phyloP scores from a whole-genome alignment of 163 green algal species.

The Chlorella variabilis region DNA sequence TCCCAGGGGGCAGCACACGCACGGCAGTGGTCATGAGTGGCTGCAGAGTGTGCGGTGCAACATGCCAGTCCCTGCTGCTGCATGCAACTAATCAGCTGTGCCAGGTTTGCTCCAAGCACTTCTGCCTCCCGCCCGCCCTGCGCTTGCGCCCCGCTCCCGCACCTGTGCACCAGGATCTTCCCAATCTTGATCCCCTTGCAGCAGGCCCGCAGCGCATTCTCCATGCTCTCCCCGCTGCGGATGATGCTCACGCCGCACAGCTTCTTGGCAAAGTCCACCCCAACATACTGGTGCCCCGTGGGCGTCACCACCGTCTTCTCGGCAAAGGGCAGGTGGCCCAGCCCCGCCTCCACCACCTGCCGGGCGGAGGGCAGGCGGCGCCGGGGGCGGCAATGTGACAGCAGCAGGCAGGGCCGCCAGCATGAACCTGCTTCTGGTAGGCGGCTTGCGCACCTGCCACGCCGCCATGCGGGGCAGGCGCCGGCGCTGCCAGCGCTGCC shows the following conservation, averaged over 20 bases:
- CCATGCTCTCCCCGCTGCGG: conserved; percentile 96
- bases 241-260: conserved; percentile 99
- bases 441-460: no score
- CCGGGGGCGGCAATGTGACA: not conserved
- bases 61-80: no score
- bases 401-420: not conserved
- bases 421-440: no score
- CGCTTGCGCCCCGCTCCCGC: not conserved
- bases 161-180: conserved; percentile 90
- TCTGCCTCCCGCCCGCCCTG: no score
- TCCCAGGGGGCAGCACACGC: not conserved
- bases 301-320: conserved; percentile 92
- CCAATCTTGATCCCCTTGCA: conserved; percentile 99
- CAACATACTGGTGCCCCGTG: conserved; percentile 87
- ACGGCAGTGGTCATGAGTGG: not conserved
- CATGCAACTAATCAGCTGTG: no score
- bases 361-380: no score
- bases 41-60: no score
- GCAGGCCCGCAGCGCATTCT: conserved; percentile 96
- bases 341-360: conserved; percentile 90
- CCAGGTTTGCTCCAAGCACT: no score
- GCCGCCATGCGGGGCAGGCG: no score
- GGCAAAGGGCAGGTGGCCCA: conserved; percentile 95
- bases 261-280: conserved; percentile 95
- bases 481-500: no score